phyloP scores from a whole-genome alignment of 768 basidiomycete species.

The Tubosaeta sp. region DNA sequence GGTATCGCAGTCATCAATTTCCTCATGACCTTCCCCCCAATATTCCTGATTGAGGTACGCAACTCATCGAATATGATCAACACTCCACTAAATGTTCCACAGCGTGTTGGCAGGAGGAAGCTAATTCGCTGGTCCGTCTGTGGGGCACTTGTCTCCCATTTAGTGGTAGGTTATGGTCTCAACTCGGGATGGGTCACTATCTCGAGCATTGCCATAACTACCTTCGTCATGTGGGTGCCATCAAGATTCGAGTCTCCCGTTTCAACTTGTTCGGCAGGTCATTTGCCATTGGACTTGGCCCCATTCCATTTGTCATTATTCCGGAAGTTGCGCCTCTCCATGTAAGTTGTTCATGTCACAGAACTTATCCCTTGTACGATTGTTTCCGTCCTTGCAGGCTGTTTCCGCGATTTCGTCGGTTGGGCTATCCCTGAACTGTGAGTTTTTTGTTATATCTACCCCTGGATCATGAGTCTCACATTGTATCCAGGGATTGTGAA shows the following conservation, averaged over 20 bases:
- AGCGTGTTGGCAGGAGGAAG: slow-evolving; percentile 72
- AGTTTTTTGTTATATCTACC: slow-evolving; percentile 19
- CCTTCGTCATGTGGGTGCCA: slow-evolving; percentile 70
- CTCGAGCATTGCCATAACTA: slow-evolving; percentile 69
- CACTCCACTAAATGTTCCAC: not conserved
- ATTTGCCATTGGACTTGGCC: slow-evolving; percentile 87
- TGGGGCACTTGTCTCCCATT: slow-evolving; percentile 63
- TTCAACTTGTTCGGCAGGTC: slow-evolving; percentile 43
- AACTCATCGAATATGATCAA: slow-evolving; percentile 2
- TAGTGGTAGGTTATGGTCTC: slow-evolving; percentile 67
- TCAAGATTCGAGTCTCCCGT: not conserved
- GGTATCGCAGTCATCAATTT: slow-evolving; percentile 84
- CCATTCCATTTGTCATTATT: slow-evolving; percentile 89
- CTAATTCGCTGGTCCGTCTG: slow-evolving; percentile 63
- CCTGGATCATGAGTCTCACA: not conserved
- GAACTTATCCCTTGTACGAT: not conserved
- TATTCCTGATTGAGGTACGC: slow-evolving; percentile 77
- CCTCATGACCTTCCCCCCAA: slow-evolving; percentile 70
- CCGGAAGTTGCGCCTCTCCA: slow-evolving; percentile 82
- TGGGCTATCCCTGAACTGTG: slow-evolving; percentile 69
- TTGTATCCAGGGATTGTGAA: slow-evolving; percentile 67
- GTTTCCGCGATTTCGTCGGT: slow-evolving; percentile 79
- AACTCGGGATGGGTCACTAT: slow-evolving; percentile 54
- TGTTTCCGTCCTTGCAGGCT: slow-evolving; percentile 40
- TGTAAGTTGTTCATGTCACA: slow-evolving; percentile 40